phyloP scores from a whole-genome alignment of 257 asterid genomes.

The Mentha longifolia region DNA sequence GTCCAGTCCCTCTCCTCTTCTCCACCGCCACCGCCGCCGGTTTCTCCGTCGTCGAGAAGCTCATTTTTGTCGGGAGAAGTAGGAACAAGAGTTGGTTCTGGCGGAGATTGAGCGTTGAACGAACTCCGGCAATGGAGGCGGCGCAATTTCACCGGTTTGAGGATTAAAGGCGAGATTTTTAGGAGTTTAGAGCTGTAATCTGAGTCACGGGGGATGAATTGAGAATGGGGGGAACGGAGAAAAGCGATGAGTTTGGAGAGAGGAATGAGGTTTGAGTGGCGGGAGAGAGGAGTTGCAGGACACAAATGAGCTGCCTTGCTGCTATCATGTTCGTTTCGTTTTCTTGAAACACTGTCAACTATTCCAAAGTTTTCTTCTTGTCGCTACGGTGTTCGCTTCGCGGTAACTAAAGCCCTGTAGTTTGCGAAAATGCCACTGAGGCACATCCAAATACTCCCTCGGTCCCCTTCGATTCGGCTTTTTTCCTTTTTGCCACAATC shows the following conservation, averaged over 20 bases:
- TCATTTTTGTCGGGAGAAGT: conserved; percentile 40
- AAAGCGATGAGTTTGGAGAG: conserved; percentile 23
- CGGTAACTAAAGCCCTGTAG: conserved; percentile 4
- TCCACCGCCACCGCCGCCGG: conserved; percentile 45
- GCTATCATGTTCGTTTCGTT: conserved; percentile 58
- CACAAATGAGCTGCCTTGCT: conserved; percentile 47
- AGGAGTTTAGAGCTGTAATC: conserved; percentile 6
- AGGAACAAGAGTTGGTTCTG: conserved; percentile 45
- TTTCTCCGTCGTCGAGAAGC: conserved; percentile 33
- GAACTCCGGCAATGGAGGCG: conserved; percentile 47
- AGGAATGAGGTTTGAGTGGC: conserved; percentile 34
- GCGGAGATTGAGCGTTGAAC: conserved; percentile 47
- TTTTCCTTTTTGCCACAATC: too few species aligned
- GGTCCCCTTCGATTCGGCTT: too few species aligned
- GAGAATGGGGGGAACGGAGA: conserved; percentile 28
- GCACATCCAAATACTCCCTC: background rate
- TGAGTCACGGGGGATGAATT: conserved; percentile 15
- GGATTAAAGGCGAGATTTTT: conserved; percentile 29
- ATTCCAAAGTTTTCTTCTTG: background rate
- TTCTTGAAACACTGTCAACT: conserved; percentile 13
- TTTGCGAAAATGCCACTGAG: background rate
- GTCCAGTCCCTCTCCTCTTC: conserved; percentile 87
- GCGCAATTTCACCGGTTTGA: conserved; percentile 33
- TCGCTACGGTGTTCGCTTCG: background rate
- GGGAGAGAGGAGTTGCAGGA: conserved; percentile 58